A percentile compares a stretch with the other conserved stretches of the same genome.
Evolutionary conservation across 1,284 basidiomycete species (phyloP).

Genomic region (Ceratobasidium theobromae): DNA sequence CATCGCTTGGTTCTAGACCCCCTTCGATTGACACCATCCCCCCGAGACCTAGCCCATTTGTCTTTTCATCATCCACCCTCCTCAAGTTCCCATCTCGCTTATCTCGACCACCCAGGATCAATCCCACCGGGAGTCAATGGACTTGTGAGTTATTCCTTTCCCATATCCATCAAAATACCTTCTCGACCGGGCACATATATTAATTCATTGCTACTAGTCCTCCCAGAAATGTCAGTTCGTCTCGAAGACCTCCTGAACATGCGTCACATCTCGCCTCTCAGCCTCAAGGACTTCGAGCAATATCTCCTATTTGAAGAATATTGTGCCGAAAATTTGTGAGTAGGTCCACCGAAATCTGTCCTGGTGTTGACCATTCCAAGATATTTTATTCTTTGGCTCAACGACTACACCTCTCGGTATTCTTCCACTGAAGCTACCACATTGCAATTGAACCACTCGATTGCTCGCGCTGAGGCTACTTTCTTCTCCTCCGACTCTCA

Average conservation of each 20-base stretch:
- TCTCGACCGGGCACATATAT: neutral
- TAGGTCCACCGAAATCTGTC: no score
- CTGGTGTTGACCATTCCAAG: no score
- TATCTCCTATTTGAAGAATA: constrained; percentile 35
- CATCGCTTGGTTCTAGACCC: no score
- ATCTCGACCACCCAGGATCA: neutral
- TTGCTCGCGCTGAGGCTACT: constrained; percentile 28
- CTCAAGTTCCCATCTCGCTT: neutral
- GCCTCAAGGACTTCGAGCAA: constrained; percentile 36
- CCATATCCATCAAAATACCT: neutral
- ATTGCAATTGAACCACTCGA: neutral
- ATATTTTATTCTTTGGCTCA: constrained; percentile 35
- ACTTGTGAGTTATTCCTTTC: neutral
- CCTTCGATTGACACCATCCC: neutral
- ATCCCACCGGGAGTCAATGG: neutral
- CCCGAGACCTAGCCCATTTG: neutral
- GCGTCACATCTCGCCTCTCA: constrained; percentile 31
- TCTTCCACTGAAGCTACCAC: neutral
- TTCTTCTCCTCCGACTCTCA: constrained; percentile 27
- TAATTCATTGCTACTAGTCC: neutral
- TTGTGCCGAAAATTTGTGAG: constrained; percentile 34
- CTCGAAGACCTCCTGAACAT: constrained; percentile 13
- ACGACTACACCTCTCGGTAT: constrained; percentile 28
- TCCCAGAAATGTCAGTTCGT: constrained; percentile 9
- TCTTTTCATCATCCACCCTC: neutral